A percentile compares a stretch with the other conserved stretches of the same genome.
Conservation (phyloP, 2,329 filamentous ascomycete species). For the Paecilomyces niveus region DNA sequence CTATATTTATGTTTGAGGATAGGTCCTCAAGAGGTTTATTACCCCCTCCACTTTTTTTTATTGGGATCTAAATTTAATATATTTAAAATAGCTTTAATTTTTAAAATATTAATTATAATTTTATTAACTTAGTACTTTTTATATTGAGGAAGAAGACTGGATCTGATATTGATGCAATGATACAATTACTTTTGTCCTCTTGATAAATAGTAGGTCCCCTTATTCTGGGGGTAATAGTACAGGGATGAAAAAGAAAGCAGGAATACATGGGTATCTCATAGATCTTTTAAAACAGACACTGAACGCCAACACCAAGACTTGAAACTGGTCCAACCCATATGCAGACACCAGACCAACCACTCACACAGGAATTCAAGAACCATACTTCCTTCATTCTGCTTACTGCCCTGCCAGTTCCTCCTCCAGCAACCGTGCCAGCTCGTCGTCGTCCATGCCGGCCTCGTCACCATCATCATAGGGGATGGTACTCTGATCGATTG, state of each 20-base stretch:
- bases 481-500: neutral
- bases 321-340: too few relatives aligned
- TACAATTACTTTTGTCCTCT: neutral
- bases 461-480: neutral
- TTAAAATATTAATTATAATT: too few relatives aligned
- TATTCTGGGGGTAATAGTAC: neutral
- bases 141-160: too few relatives aligned
- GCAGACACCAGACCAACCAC: neutral
- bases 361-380: neutral
- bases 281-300: neutral
- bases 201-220: neutral
- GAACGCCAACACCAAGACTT: neutral
- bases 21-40: too few relatives aligned
- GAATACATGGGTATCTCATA: conserved; percentile 4
- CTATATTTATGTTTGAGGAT: too few relatives aligned
- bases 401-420: conserved; percentile 13
- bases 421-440: conserved; percentile 19
- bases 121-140: too few relatives aligned
- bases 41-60: too few relatives aligned
- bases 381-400: neutral
- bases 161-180: neutral
- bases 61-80: too few relatives aligned
- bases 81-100: too few relatives aligned
- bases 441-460: conserved; percentile 11
- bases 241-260: neutral